phyloP scores from a whole-genome alignment of 2,329 filamentous ascomycete species.

The Penicillium sp. region DNA sequence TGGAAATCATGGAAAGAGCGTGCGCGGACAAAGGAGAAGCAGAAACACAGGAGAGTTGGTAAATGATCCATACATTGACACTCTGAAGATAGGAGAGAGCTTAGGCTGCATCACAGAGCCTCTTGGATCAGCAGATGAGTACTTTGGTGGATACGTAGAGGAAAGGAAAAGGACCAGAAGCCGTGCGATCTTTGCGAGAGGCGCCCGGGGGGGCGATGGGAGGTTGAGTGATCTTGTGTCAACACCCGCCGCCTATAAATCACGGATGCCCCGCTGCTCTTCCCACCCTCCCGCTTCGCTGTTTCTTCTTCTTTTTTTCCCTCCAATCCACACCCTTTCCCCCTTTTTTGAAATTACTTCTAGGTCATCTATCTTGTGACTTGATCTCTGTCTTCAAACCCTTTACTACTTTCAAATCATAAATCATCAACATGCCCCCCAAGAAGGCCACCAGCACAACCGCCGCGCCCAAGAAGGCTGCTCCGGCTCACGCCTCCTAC shows the following conservation, averaged over 20 bases:
- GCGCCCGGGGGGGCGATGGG: conserved; percentile 6
- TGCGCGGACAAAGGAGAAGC: too few relatives aligned
- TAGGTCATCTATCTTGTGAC: not conserved
- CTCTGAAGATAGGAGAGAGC: too few relatives aligned
- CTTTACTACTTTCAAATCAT: not conserved
- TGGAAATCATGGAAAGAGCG: too few relatives aligned
- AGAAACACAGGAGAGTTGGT: too few relatives aligned
- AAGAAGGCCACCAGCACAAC: conserved; percentile 54
- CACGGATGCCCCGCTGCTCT: conserved; percentile 36
- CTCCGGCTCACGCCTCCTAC: conserved; percentile 58
- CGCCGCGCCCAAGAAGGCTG: conserved; percentile 53
- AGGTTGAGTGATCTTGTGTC: conserved; percentile 37
- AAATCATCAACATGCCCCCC: conserved; percentile 53
- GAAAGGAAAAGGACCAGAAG: conserved; percentile 5
- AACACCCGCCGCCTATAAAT: conserved; percentile 40
- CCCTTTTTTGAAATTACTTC: conserved; percentile 9
- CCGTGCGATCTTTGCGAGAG: conserved; percentile 19
- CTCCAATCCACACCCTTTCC: conserved; percentile 9
- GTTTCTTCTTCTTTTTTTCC: conserved; percentile 23
- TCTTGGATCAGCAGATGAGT: too few relatives aligned
- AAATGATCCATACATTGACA: too few relatives aligned
- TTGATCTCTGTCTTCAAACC: not conserved
- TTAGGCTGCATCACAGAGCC: too few relatives aligned
- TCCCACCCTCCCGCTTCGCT: conserved; percentile 32
- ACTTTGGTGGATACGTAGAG: not conserved